Conservation (phyloP, 1,284 basidiomycete species). For the Neolentinus lepideus region DNA sequence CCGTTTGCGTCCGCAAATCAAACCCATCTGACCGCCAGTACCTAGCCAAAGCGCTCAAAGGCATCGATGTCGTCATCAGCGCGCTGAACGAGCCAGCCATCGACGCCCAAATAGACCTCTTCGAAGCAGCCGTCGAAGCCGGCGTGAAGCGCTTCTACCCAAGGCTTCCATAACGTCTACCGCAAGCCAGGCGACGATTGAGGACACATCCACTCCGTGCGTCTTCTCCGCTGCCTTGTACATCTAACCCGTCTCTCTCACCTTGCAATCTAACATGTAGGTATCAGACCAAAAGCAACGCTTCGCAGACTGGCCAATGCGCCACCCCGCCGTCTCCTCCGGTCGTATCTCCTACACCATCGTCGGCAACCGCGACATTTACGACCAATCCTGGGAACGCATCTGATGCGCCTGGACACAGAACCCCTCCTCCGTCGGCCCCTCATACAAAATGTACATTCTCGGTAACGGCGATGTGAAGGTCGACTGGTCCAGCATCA, state of each 20-base stretch:
- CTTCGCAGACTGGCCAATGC: slow-evolving; percentile 4
- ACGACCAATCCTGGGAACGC: slow-evolving; percentile 6
- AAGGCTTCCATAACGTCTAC: not conserved
- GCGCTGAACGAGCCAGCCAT: not conserved
- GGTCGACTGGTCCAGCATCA: slow-evolving; percentile 7
- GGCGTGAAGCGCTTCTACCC: slow-evolving; percentile 2
- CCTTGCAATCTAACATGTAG: slow-evolving; percentile 1
- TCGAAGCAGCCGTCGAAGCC: not conserved
- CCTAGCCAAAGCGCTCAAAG: not conserved
- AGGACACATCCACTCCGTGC: not conserved
- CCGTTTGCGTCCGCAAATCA: not conserved
- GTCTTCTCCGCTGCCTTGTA: not conserved
- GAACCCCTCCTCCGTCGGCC: slow-evolving; percentile 2
- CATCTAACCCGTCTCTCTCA: not conserved
- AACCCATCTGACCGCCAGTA: not conserved
- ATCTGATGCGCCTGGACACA: slow-evolving; percentile 10
- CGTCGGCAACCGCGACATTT: slow-evolving; percentile 9
- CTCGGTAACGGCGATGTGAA: slow-evolving; percentile 6
- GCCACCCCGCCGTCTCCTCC: slow-evolving; percentile 7
- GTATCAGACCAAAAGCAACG: slow-evolving; percentile 8
- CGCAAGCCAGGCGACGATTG: not conserved
- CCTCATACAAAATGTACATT: slow-evolving; percentile 5
- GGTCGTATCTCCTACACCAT: slow-evolving; percentile 8
- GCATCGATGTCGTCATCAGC: not conserved
- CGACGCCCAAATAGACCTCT: not conserved